A percentile compares a stretch with the other conserved stretches of the same genome.
phyloP scores from a whole-genome alignment of 108 stramenopile genomes.

The Nitzschia sp. region DNA sequence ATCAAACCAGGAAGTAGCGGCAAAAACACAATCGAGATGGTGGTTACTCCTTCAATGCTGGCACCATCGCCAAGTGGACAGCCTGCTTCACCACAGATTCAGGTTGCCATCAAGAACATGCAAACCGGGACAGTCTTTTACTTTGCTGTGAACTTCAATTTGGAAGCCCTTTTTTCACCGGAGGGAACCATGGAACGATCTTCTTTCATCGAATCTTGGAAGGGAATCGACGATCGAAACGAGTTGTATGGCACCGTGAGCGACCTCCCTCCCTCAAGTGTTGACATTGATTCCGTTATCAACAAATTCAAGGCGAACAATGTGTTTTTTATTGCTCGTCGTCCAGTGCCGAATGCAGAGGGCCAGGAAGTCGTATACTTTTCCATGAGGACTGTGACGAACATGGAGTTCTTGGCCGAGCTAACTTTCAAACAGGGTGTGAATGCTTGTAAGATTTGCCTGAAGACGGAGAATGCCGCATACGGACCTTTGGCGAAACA shows the following conservation, averaged over 20 bases:
- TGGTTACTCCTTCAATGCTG: constrained; percentile 77
- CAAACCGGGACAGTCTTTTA: constrained; percentile 88
- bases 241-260: constrained; percentile 78
- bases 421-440: constrained; percentile 94
- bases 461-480: constrained; percentile 79
- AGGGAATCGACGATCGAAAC: constrained; percentile 88
- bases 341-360: constrained; percentile 88
- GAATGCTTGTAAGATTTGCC: constrained; percentile 89
- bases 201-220: constrained; percentile 84
- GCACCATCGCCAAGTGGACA: constrained; percentile 65
- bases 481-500: constrained; percentile 76
- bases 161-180: constrained; percentile 78
- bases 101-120: constrained; percentile 95
- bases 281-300: constrained; percentile 77
- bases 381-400: constrained; percentile 75
- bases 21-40: constrained; percentile 60
- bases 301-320: constrained; percentile 79
- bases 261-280: constrained; percentile 67
- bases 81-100: constrained; percentile 77
- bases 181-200: constrained; percentile 81
- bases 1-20: constrained; percentile 63
- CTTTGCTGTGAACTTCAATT: constrained; percentile 81
- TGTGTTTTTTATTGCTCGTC: constrained; percentile 90
- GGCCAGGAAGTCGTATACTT: constrained; percentile 95
- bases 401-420: constrained; percentile 85